Conservation (phyloP, 495 filamentous ascomycete genomes). For the Penicillium ucsense region DNA sequence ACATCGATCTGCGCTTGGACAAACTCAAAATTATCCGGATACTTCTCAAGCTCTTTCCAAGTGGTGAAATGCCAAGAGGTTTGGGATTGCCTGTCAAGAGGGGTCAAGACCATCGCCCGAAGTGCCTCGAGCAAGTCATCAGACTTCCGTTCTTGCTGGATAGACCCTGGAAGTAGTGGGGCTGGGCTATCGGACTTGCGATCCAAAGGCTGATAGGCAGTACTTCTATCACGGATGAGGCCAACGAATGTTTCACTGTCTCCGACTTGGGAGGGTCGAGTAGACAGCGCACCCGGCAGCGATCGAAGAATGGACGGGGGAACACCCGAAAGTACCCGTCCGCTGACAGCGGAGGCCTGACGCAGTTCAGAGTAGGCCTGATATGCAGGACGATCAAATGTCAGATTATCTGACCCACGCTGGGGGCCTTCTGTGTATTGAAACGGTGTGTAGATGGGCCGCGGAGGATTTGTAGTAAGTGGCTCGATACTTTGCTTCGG, state of each 20-base stretch:
- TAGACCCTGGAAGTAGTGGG: conserved; percentile 22
- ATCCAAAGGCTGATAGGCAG: conserved; percentile 20
- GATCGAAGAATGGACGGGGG: conserved; percentile 9
- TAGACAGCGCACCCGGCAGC: conserved; percentile 8
- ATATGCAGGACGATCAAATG: conserved; percentile 32
- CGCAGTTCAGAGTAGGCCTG: conserved; percentile 38
- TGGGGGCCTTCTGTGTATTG: conserved; percentile 40
- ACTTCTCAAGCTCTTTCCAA: conserved; percentile 22
- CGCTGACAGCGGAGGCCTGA: conserved; percentile 33
- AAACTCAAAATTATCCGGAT: conserved; percentile 40
- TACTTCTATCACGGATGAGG: conserved; percentile 37
- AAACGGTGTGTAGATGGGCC: conserved; percentile 38
- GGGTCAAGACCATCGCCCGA: conserved; percentile 25
- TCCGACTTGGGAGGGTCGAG: conserved; percentile 14
- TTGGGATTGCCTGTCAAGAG: conserved; percentile 26
- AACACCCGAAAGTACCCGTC: conserved; percentile 33
- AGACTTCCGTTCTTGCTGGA: conserved; percentile 16
- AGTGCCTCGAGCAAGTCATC: conserved; percentile 22
- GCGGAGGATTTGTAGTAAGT: conserved; percentile 29
- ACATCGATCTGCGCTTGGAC: conserved; percentile 32
- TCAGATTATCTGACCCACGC: conserved; percentile 32
- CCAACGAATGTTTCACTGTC: conserved; percentile 38
- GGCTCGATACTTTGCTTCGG: conserved; percentile 20
- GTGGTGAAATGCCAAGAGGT: conserved; percentile 27
- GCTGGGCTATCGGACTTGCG: conserved; percentile 15